Evolutionary conservation across 2,329 filamentous ascomycete genomes (phyloP).

Genomic region (Chaetomiaceae sp.): DNA sequence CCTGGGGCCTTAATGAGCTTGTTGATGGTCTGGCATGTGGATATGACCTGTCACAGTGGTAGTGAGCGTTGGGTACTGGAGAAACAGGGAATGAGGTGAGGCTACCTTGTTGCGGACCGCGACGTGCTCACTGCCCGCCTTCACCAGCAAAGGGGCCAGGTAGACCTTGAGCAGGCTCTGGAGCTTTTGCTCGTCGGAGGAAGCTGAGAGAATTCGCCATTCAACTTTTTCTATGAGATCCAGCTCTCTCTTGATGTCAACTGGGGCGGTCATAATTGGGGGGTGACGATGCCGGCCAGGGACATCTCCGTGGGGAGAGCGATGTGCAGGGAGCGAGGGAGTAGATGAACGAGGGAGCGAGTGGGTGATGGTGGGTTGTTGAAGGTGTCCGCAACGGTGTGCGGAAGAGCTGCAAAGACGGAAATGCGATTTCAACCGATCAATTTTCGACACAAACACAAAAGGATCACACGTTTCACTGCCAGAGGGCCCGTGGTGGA

Average conservation of each 20-base stretch:
- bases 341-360: too few relatives aligned
- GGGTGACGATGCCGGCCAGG: background rate
- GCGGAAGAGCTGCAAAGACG: too few relatives aligned
- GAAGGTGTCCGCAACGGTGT: too few relatives aligned
- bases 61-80: background rate
- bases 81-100: background rate
- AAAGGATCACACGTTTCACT: too few relatives aligned
- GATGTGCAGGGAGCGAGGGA: background rate
- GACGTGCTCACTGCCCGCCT: slow-evolving; percentile 74
- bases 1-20: slow-evolving; percentile 49
- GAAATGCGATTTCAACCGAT: too few relatives aligned
- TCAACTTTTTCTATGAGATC: slow-evolving; percentile 81
- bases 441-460: too few relatives aligned
- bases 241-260: slow-evolving; percentile 66
- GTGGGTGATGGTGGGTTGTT: too few relatives aligned
- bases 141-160: slow-evolving; percentile 75
- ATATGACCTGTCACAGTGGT: slow-evolving; percentile 39
- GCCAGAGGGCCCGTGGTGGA: too few relatives aligned
- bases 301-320: too few relatives aligned
- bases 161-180: slow-evolving; percentile 73
- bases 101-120: slow-evolving; percentile 72
- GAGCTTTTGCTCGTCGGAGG: slow-evolving; percentile 79
- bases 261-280: slow-evolving; percentile 32
- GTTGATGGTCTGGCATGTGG: slow-evolving; percentile 46
- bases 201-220: slow-evolving; percentile 70